Conservation (phyloP, 129 eudicot genomes). For the Scalesia atractyloides region DNA sequence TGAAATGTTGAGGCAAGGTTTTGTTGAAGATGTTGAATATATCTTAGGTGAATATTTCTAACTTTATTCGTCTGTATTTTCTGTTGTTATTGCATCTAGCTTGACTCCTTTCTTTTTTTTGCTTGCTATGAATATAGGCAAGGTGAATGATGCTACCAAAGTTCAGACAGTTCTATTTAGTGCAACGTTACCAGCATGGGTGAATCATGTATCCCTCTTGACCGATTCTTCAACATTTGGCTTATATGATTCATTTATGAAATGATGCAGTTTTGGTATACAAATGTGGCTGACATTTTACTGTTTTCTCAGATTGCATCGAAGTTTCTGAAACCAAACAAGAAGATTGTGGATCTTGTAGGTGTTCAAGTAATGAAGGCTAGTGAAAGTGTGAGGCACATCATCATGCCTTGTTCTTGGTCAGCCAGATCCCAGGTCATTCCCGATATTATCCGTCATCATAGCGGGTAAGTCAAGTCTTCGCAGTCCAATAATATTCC, state of each 20-base stretch:
- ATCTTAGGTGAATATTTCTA: constrained; percentile 53
- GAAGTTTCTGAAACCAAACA: constrained; percentile 68
- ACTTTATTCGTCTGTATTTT: background rate
- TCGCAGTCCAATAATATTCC: background rate
- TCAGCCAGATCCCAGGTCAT: constrained; percentile 80
- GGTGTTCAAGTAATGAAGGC: constrained; percentile 84
- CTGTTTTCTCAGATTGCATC: constrained; percentile 52
- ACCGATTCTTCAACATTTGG: background rate
- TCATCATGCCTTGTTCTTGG: constrained; percentile 79
- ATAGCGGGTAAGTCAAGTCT: constrained; percentile 56
- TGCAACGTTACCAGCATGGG: constrained; percentile 93
- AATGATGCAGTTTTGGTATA: background rate
- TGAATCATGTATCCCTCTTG: constrained; percentile 61
- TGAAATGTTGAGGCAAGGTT: constrained; percentile 95
- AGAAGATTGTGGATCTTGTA: constrained; percentile 75
- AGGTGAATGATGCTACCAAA: constrained; percentile 83
- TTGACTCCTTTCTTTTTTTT: background rate
- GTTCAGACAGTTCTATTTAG: constrained; percentile 97
- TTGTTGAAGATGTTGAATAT: constrained; percentile 96
- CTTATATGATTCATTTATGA: background rate
- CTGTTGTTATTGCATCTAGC: background rate
- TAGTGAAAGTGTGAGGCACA: constrained; percentile 72
- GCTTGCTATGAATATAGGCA: constrained; percentile 56
- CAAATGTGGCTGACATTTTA: background rate
- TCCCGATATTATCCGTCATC: constrained; percentile 95